These are phyloP conservation scores for Candida khao-thaluensis DNA, from an alignment of 805 yeast genomes.

Conservation along the genomic window DNA sequence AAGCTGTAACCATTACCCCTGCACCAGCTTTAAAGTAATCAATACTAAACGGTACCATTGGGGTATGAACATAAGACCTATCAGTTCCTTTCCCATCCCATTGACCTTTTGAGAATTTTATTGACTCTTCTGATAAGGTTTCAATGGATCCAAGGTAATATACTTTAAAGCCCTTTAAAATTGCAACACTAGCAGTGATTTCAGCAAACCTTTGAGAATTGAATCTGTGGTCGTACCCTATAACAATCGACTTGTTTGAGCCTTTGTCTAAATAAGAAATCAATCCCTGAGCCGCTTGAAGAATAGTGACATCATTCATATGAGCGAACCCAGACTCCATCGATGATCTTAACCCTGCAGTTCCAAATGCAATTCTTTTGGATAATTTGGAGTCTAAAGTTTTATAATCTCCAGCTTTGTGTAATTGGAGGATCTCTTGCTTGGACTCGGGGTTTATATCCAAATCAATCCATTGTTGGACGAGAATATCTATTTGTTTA, in stretches of 20 bases:
- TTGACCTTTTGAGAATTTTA: conserved; percentile 6
- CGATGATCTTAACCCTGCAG: conserved; percentile 84
- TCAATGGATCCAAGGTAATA: conserved; percentile 49
- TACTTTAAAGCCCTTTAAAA: conserved; percentile 67
- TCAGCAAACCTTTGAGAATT: conserved; percentile 79
- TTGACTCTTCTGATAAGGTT: conserved; percentile 30
- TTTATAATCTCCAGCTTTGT: conserved; percentile 31
- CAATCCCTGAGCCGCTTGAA: conserved; percentile 88
- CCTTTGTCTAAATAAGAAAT: conserved; percentile 45
- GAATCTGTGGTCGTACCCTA: conserved; percentile 91
- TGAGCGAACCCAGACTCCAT: conserved; percentile 91
- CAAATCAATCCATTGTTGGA: conserved; percentile 34
- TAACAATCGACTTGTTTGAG: conserved; percentile 48
- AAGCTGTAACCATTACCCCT: conserved; percentile 93
- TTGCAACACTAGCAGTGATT: conserved; percentile 72
- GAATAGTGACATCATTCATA: conserved; percentile 84
- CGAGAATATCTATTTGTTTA: conserved; percentile 22
- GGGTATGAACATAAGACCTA: conserved; percentile 63
- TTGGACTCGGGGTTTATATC: conserved; percentile 48
- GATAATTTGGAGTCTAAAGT: conserved; percentile 54
- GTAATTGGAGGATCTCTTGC: conserved; percentile 51
- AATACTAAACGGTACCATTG: conserved; percentile 87
- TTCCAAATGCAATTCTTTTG: conserved; percentile 77
- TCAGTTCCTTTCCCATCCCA: conserved; percentile 3
- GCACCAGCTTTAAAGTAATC: conserved; percentile 60